Conservation (phyloP, 1,139 yeast genomes). For the Yamadazyma buinensis region DNA sequence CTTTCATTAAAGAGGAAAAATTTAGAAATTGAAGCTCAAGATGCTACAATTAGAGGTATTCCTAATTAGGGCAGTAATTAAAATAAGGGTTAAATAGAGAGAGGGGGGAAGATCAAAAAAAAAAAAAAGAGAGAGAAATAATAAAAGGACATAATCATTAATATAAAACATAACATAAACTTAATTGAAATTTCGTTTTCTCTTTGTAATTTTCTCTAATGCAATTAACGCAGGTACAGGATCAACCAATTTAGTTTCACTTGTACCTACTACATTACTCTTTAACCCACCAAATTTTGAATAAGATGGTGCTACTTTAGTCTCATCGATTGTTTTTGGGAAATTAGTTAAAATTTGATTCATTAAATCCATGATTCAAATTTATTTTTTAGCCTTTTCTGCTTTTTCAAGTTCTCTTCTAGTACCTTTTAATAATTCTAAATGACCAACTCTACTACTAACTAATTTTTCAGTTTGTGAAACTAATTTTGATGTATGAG, state of each 20-base stretch:
- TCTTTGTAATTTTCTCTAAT: constrained; percentile 1
- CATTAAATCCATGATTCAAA: constrained; percentile 9
- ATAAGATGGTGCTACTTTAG: neutral
- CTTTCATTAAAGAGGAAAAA: constrained; percentile 45
- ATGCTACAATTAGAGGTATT: constrained; percentile 46
- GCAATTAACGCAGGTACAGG: constrained; percentile 1
- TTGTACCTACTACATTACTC: constrained; percentile 1
- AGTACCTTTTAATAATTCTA: constrained; percentile 88
- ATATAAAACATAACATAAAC: too few relatives aligned
- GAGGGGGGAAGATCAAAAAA: neutral
- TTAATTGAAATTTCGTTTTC: constrained; percentile 6
- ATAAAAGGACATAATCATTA: too few relatives aligned
- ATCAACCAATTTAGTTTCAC: neutral
- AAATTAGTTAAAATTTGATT: constrained; percentile 15
- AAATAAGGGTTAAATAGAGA: neutral
- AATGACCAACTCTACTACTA: constrained; percentile 91
- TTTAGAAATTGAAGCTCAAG: constrained; percentile 62
- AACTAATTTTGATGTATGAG: constrained; percentile 65
- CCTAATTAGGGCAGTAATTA: constrained; percentile 29
- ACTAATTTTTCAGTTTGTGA: constrained; percentile 78
- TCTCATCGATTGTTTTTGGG: constrained; percentile 7
- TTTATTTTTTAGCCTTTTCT: constrained; percentile 27
- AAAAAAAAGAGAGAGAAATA: too few relatives aligned
- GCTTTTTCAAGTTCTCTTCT: constrained; percentile 73
- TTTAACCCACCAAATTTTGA: neutral